Percentiles rank a stretch among this genome's conserved stretches.
Conservation (phyloP, 2,329 filamentous ascomycete species). For the Neopestalotiopsis sp. region DNA sequence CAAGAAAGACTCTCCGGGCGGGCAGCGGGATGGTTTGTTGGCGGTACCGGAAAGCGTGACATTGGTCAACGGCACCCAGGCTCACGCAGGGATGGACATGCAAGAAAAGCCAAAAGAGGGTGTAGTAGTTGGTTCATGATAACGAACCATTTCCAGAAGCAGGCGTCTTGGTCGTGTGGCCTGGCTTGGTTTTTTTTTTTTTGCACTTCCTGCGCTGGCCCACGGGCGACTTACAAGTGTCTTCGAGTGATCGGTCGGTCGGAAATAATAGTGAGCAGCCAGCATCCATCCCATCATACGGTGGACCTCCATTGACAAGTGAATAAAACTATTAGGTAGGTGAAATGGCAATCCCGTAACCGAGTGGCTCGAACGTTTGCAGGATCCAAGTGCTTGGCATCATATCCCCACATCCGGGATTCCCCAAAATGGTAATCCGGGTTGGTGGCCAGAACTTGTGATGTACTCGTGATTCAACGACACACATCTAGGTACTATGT, state of each 20-base stretch:
- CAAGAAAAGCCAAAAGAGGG: not conserved
- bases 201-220: not conserved
- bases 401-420: slow-evolving; percentile 12
- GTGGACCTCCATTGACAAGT: not conserved
- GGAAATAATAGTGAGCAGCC: not conserved
- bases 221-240: not conserved
- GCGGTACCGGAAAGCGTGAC: not conserved
- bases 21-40: not conserved
- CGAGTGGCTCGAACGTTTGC: not conserved
- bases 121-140: not conserved
- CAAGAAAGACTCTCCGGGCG: not conserved
- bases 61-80: slow-evolving; percentile 1
- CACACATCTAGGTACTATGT: not conserved
- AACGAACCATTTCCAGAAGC: not conserved
- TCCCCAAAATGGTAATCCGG: slow-evolving; percentile 8
- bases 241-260: not conserved
- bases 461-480: slow-evolving; percentile 14
- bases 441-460: slow-evolving; percentile 3
- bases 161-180: not conserved
- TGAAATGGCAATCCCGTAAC: not conserved
- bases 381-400: not conserved
- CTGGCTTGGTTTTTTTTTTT: not conserved
- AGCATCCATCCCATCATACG: not conserved
- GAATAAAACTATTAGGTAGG: not conserved
- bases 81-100: not conserved